phyloP scores from a whole-genome alignment of 75 land plant genomes.

The Selaginella tamariscina region DNA sequence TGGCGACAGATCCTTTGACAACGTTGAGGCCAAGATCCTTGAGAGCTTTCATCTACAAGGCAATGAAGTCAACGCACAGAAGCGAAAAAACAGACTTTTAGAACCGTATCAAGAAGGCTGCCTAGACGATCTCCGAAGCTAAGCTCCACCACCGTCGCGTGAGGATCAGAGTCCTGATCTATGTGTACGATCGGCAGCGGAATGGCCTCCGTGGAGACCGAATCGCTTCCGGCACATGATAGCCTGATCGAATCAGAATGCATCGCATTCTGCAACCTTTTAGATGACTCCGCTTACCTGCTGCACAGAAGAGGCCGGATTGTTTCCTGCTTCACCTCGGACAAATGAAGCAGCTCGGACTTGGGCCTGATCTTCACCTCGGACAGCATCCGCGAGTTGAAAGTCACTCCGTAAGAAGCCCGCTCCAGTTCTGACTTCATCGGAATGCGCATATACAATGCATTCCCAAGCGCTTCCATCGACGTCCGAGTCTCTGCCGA shows the following conservation, averaged over 20 bases:
- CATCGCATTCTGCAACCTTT: neutral
- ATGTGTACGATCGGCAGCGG: slow-evolving; percentile 9
- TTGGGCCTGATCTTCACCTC: too few relatives aligned
- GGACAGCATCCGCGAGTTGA: too few relatives aligned
- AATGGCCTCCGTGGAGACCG: neutral
- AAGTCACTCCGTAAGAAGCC: too few relatives aligned
- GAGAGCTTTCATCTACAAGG: slow-evolving; percentile 69
- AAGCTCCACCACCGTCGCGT: slow-evolving; percentile 5
- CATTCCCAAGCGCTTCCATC: too few relatives aligned
- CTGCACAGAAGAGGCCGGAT: too few relatives aligned
- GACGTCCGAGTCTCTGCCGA: too few relatives aligned
- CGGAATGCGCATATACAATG: too few relatives aligned
- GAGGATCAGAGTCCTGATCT: slow-evolving; percentile 9
- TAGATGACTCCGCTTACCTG: too few relatives aligned
- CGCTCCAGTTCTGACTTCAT: too few relatives aligned
- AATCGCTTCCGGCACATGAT: neutral
- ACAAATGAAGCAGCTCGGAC: neutral
- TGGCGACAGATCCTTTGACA: slow-evolving; percentile 53
- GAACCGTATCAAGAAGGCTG: slow-evolving; percentile 9
- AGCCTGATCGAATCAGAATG: neutral
- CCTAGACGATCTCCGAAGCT: slow-evolving; percentile 10
- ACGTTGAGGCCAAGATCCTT: slow-evolving; percentile 86
- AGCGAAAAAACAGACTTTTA: neutral
- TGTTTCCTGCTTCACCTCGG: neutral
- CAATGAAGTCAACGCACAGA: slow-evolving; percentile 2